Evolutionary conservation across 2,329 filamentous ascomycete species (phyloP).

Genomic region (Biscogniauxia sp.): DNA sequence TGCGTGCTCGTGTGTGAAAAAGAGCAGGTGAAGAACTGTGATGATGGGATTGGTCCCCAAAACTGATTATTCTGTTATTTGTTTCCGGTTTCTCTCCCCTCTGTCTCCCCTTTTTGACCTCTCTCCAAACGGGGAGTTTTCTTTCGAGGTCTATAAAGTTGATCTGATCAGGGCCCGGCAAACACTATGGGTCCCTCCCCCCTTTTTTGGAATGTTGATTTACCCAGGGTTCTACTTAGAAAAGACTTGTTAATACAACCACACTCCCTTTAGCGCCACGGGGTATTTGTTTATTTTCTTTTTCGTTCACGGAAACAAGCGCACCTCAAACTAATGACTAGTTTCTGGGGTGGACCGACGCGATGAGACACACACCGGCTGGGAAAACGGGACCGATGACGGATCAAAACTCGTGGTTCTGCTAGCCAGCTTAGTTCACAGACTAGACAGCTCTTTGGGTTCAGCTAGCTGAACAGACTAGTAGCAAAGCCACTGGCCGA

Average conservation of each 20-base stretch:
- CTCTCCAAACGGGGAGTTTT: background rate
- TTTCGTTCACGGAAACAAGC: background rate
- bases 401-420: constrained; percentile 28
- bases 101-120: background rate
- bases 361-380: background rate
- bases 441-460: constrained; percentile 24
- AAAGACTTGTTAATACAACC: background rate
- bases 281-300: too few species aligned
- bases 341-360: constrained; percentile 1
- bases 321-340: background rate
- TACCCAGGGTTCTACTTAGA: too few species aligned
- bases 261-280: background rate
- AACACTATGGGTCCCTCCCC: too few species aligned
- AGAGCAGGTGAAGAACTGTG: too few species aligned
- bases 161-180: too few species aligned
- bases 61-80: too few species aligned
- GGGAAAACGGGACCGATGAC: constrained; percentile 21
- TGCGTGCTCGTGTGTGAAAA: background rate
- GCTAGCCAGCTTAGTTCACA: constrained; percentile 20
- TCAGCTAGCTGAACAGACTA: constrained; percentile 15
- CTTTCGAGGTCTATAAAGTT: too few species aligned
- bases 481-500: constrained; percentile 26
- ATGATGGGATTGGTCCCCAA: too few species aligned
- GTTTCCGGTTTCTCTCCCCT: too few species aligned
- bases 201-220: too few species aligned